Base-by-base conservation (phyloP, 2,329 filamentous ascomycete genomes). In the Aureobasidium sp. region DNA sequence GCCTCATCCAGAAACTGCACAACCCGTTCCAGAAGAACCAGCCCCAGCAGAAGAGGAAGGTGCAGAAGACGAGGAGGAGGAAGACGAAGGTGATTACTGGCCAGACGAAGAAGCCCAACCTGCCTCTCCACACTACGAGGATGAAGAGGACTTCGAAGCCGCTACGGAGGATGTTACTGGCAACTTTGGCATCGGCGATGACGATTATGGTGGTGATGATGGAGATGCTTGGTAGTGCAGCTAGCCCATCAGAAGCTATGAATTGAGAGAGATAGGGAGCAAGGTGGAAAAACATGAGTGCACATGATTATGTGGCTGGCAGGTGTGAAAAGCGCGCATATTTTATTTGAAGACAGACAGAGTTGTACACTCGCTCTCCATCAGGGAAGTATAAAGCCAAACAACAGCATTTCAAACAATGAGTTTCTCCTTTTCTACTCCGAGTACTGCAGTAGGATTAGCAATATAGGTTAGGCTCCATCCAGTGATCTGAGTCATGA, bases 1-100 rank as follows among this genome's bases (percentile, higher is more conserved):
- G 5, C 16, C 53, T 9, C 39, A 27, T 8, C 13, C 14, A 1
- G 59, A 57, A 30, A 7, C 51, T 27, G 11, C 34, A 13, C 48
- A 49, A 16, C 29, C 50, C 16, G n/a, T 42, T 13, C 13, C 29
- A 16, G 51, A n/a, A 21, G 21, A 21, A 21, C 14, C 25, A 54
- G 36, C 27, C 27, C 48, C 58, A 27, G 41, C 37, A 50, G 48
- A 61, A 29, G 63, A 61, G 34, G 60, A 65, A 1, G 59, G 62
- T 16, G 62, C 53, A 30, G 66, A 63, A 16, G 65, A 62, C 14
- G 65, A 63, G 11, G 66, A 65, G 4, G 64, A 66, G 13, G 64
- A 67, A 13, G 64, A 67, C 9, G 59, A 61, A 32, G 54, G 48
- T 9, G 66, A 62, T 10, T 61, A 63, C 45, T 59, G 45, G 41